Base-by-base conservation (phyloP, 176 grass and related monocot genomes). In the Aegilops bicornis region DNA sequence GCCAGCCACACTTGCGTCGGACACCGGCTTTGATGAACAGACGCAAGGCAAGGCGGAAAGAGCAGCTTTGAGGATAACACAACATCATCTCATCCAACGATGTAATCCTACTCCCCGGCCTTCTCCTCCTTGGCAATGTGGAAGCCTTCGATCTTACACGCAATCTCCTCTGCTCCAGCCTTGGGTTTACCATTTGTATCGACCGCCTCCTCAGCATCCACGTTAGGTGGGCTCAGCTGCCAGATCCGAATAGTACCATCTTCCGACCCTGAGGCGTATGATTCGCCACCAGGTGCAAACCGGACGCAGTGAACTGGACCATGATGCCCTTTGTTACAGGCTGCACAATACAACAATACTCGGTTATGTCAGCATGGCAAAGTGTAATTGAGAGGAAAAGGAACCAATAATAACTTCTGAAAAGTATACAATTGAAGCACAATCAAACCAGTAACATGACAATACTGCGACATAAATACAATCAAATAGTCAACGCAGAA, bases 251-350 rank as follows among this genome's bases (percentile, higher is more conserved):
- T 93, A 35, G 95, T 97, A 59, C 95, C 95, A 43, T 97, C 95
- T 86, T 97, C 92, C 1, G 95, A 97, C 64, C 95, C 95, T 19
- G 95, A 95, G 23, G 95, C 91, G 45, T 95, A 97, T 45, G 95
- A 97, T 78, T 97, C 95, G 36, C 91, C 89, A 27, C 83, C 76
- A 77, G 95, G 95, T 24, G 95, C 92, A 17, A 97, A 95, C 47
- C 89, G 88, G n/a, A 97, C 92, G 12, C 95, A 97, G 64, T 97
- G 95, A 31, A 97, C 92, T 35, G 92, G 92, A 8, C 95, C 95
- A 80, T 97, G 95, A 73, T 97, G 95, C 20, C 95, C 95, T 87
- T 97, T 95, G 83, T 97, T 95, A 87, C 91, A 95, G 31, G 87
- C 92, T 97, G 87, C 31, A 5, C n/a, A 13, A 39, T 24, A 52